phyloP scores from a whole-genome alignment of 1,284 basidiomycete genomes.

The Chalciporus sp. region DNA sequence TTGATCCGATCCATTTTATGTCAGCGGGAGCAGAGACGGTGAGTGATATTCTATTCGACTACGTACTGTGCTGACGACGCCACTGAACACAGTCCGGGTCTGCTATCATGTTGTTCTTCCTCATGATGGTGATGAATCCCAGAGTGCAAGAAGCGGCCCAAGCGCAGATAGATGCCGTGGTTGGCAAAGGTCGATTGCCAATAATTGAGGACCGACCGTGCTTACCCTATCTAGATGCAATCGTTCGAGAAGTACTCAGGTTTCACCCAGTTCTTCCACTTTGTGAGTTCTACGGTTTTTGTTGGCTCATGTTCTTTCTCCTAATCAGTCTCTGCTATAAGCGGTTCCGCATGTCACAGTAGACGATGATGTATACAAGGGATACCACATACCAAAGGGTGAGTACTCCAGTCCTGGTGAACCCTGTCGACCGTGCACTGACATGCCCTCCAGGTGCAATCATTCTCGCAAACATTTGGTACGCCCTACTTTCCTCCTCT shows the following conservation, averaged over 20 bases:
- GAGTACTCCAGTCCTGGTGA: background rate
- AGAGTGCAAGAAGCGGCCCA: constrained; percentile 33
- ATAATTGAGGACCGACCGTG: constrained; percentile 28
- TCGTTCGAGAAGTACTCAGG: constrained; percentile 32
- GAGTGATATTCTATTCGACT: background rate
- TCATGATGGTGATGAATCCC: constrained; percentile 38
- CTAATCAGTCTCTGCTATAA: background rate
- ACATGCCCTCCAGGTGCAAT: constrained; percentile 15
- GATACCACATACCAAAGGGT: constrained; percentile 5
- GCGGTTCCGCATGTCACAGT: constrained; percentile 23
- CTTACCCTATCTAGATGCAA: constrained; percentile 35
- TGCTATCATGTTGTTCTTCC: constrained; percentile 30
- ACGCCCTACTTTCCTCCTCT: background rate
- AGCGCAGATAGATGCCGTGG: constrained; percentile 34
- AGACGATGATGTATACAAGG: constrained; percentile 25
- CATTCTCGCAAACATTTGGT: constrained; percentile 27
- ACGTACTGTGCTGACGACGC: background rate
- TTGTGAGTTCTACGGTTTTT: constrained; percentile 1
- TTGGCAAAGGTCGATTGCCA: constrained; percentile 32
- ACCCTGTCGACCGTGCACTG: background rate
- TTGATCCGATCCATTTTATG: background rate
- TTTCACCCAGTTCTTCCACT: constrained; percentile 22
- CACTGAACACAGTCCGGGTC: constrained; percentile 19
- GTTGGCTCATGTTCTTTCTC: background rate
- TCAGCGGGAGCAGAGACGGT: constrained; percentile 29